Percentiles rank a stretch among this genome's conserved stretches.
phyloP scores from a whole-genome alignment of 768 basidiomycete species.

The Macrolepiota albuminosa region DNA sequence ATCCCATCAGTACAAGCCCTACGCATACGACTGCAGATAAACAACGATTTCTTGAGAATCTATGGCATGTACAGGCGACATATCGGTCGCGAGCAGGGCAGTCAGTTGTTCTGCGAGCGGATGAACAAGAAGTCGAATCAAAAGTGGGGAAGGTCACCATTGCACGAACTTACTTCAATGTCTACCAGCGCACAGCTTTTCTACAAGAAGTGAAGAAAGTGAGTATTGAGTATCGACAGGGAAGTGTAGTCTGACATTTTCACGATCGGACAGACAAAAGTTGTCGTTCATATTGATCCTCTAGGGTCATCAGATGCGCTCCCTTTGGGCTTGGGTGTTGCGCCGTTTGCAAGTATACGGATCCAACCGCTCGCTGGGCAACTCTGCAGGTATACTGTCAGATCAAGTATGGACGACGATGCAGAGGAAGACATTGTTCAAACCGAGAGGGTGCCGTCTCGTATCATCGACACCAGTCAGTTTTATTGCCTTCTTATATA shows the following conservation, averaged over 20 bases:
- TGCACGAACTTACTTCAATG: conserved; percentile 84
- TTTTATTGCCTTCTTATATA: conserved; percentile 15
- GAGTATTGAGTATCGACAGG: conserved; percentile 6
- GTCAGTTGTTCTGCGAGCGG: conserved; percentile 65
- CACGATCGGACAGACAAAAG: conserved; percentile 61
- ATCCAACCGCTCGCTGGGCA: conserved; percentile 83
- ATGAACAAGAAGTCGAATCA: conserved; percentile 74
- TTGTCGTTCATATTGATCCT: conserved; percentile 83
- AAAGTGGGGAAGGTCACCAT: conserved; percentile 54
- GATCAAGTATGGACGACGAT: conserved; percentile 70
- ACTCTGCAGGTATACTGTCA: conserved; percentile 73
- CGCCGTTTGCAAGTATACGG: conserved; percentile 77
- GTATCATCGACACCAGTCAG: conserved; percentile 81
- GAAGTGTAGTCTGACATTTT: conserved; percentile 1
- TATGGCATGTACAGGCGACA: conserved; percentile 85
- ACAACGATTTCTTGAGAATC: conserved; percentile 77
- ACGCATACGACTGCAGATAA: conserved; percentile 63
- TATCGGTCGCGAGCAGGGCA: conserved; percentile 70
- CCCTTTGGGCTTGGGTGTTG: conserved; percentile 62
- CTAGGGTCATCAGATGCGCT: conserved; percentile 71
- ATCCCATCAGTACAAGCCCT: conserved; percentile 62
- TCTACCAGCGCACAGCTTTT: conserved; percentile 80
- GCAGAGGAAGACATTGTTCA: conserved; percentile 82
- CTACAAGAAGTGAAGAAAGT: conserved; percentile 80
- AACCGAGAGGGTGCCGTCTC: conserved; percentile 64